Percentiles rank a stretch among this genome's conserved stretches.
Evolutionary conservation across 1,139 yeast species (phyloP).

Genomic region (Nakaseomyces glabratus): DNA sequence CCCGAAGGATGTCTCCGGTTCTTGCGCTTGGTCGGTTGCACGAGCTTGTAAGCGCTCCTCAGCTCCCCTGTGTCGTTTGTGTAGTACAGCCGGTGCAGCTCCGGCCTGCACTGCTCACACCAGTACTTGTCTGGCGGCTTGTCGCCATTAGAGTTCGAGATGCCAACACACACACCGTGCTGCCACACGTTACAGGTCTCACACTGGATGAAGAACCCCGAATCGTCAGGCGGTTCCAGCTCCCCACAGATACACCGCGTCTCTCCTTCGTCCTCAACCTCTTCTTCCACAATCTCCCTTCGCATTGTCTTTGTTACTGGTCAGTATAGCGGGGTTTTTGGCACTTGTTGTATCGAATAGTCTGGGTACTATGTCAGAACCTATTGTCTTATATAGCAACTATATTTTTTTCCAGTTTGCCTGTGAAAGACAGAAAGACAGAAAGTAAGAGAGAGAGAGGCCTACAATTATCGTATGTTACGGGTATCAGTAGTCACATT

Average conservation of each 20-base stretch:
- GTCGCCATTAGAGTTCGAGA: conserved; percentile 39
- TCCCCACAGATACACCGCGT: conserved; percentile 87
- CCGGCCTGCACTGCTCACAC: conserved; percentile 88
- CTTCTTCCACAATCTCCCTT: conserved; percentile 20
- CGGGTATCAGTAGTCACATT: too few relatives aligned
- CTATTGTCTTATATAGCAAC: too few relatives aligned
- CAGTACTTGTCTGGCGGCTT: conserved; percentile 86
- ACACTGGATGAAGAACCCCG: conserved; percentile 69
- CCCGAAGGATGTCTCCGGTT: conserved; percentile 10
- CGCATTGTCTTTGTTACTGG: too few relatives aligned
- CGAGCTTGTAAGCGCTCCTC: conserved; percentile 38
- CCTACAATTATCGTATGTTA: too few relatives aligned
- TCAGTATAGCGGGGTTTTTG: too few relatives aligned
- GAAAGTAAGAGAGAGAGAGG: too few relatives aligned
- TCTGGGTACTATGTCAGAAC: too few relatives aligned
- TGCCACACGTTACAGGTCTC: conserved; percentile 95
- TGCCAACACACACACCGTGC: conserved; percentile 91
- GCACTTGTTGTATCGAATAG: too few relatives aligned
- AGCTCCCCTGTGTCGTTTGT: conserved; percentile 34
- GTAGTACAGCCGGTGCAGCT: conserved; percentile 49
- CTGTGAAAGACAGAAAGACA: too few relatives aligned
- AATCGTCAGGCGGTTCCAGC: conserved; percentile 42
- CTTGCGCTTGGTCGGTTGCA: conserved; percentile 26
- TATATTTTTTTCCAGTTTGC: too few relatives aligned
- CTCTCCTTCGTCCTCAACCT: conserved; percentile 55